A percentile compares a stretch with the other conserved stretches of the same genome.
Conservation (phyloP, 73 alveolate genomes). For the Strombidium stylifer region DNA sequence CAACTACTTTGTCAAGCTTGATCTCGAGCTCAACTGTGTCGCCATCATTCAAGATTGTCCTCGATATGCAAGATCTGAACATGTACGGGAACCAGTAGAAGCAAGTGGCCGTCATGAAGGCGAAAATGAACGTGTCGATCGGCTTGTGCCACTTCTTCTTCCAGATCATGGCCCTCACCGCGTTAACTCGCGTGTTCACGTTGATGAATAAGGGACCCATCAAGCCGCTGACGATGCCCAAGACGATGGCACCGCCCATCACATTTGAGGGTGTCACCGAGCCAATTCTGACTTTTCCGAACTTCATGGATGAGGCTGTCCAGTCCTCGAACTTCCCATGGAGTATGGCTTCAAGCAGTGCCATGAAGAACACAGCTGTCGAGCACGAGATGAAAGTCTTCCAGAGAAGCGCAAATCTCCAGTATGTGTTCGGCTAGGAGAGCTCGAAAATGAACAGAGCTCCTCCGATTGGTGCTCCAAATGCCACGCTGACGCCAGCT, state of each 20-base stretch:
- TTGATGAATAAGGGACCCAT: constrained; percentile 32
- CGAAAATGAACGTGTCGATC: constrained; percentile 14
- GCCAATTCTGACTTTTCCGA: constrained; percentile 11
- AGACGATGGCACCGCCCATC: constrained; percentile 1
- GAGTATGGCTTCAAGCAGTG: neutral
- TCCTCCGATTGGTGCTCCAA: constrained; percentile 62
- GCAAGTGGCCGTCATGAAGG: constrained; percentile 12
- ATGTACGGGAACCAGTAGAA: constrained; percentile 46
- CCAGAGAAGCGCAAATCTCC: constrained; percentile 54
- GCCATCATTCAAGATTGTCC: neutral
- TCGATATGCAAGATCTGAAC: neutral
- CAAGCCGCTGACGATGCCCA: constrained; percentile 44
- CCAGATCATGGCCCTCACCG: constrained; percentile 23
- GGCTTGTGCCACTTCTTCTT: constrained; percentile 1
- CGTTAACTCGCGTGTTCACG: constrained; percentile 10
- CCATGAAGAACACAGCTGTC: constrained; percentile 25
- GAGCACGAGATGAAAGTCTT: constrained; percentile 27
- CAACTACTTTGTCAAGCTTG: neutral
- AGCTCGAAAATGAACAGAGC: constrained; percentile 51
- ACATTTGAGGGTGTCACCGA: constrained; percentile 2
- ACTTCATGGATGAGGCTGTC: constrained; percentile 36
- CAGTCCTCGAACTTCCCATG: constrained; percentile 12
- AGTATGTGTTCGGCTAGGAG: constrained; percentile 37
- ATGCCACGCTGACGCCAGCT: constrained; percentile 60
- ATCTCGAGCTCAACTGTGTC: too few relatives aligned